Evolutionary conservation across 2,329 filamentous ascomycete species (phyloP).

Genomic region (Colletotrichum ledebouriae): DNA sequence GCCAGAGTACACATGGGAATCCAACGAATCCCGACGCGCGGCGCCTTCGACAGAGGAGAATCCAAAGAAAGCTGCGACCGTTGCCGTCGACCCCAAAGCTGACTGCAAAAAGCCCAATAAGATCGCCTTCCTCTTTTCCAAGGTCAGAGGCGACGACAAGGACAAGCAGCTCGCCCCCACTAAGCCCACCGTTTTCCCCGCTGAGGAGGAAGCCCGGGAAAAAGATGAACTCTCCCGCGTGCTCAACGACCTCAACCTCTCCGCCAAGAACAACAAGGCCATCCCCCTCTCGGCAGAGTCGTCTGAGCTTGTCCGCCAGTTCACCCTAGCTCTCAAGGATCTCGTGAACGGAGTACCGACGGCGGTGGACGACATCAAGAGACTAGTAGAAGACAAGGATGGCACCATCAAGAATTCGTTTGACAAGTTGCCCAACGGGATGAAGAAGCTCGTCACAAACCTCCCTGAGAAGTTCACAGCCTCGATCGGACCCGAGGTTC

Average conservation of each 20-base stretch:
- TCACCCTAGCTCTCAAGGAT: constrained; percentile 93
- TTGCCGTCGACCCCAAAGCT: constrained; percentile 48
- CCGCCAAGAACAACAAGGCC: constrained; percentile 86
- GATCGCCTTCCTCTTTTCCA: constrained; percentile 53
- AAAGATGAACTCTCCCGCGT: constrained; percentile 82
- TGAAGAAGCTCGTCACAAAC: constrained; percentile 88
- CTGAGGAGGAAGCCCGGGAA: constrained; percentile 62
- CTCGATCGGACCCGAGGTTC: constrained; percentile 82
- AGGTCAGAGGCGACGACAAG: constrained; percentile 53
- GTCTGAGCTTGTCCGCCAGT: constrained; percentile 82
- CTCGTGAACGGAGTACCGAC: constrained; percentile 93
- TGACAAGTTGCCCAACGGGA: constrained; percentile 78
- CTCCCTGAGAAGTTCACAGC: constrained; percentile 86
- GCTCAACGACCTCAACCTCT: constrained; percentile 86
- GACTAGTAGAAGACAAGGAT: constrained; percentile 72
- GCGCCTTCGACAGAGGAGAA: constrained; percentile 40
- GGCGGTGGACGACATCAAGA: constrained; percentile 87
- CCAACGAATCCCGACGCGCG: constrained; percentile 41
- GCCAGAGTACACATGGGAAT: constrained; percentile 64
- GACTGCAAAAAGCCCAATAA: constrained; percentile 51
- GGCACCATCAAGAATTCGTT: constrained; percentile 71
- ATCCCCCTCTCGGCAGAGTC: constrained; percentile 89
- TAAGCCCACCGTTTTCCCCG: constrained; percentile 55
- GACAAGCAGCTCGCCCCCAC: constrained; percentile 50
- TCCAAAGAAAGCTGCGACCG: constrained; percentile 45